phyloP scores from a whole-genome alignment of 257 asterid genomes.

The Nicotiana knightiana region DNA sequence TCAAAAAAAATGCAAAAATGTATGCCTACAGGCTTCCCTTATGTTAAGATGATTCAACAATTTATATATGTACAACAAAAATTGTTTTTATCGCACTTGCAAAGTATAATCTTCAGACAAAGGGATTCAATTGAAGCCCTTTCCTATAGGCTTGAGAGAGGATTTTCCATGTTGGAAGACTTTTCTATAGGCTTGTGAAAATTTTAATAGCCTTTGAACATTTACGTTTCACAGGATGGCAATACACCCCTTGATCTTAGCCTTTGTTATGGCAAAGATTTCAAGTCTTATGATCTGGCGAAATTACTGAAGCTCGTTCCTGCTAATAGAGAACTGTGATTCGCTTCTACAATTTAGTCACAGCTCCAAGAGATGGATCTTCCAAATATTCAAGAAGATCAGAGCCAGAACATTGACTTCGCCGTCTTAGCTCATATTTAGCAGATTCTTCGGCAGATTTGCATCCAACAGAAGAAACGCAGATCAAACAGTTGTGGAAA shows the following conservation, averaged over 20 bases:
- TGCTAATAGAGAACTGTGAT: slow-evolving; percentile 40
- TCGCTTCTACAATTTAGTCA: background rate
- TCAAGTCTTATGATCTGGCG: slow-evolving; percentile 86
- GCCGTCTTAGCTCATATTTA: background rate
- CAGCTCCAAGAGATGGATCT: background rate
- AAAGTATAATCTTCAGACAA: too few species aligned
- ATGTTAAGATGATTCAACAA: too few species aligned
- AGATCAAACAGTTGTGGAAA: background rate
- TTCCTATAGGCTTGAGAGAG: too few species aligned
- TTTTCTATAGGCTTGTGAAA: background rate
- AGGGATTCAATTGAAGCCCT: too few species aligned
- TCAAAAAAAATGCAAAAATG: too few species aligned
- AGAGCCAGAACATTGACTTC: background rate
- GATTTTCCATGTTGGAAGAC: background rate
- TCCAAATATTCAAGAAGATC: background rate
- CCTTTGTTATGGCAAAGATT: slow-evolving; percentile 87
- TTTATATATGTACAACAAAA: too few species aligned
- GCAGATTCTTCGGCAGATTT: background rate
- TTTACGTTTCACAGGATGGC: slow-evolving; percentile 56
- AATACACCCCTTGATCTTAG: slow-evolving; percentile 64
- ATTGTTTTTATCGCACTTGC: too few species aligned
- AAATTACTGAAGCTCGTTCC: slow-evolving; percentile 78
- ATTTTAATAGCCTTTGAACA: background rate
- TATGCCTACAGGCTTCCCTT: too few species aligned
- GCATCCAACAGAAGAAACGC: background rate